These are phyloP conservation scores for Aspergillus fijiensis DNA, from an alignment of 2,329 filamentous ascomycete species.

Conservation along the genomic window DNA sequence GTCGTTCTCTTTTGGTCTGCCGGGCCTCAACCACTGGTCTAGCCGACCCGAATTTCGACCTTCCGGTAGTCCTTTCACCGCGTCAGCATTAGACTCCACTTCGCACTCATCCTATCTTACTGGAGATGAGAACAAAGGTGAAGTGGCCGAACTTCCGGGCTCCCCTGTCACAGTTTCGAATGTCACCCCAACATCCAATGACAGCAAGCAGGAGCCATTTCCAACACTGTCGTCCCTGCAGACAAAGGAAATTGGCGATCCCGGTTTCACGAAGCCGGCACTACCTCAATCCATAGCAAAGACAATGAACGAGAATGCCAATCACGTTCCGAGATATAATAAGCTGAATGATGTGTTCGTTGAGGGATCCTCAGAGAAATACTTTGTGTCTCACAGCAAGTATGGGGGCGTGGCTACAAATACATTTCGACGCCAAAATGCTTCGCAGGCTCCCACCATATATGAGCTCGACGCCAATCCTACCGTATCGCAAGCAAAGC, in stretches of 20 bases:
- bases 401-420: constrained; percentile 15
- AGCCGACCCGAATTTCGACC: constrained; percentile 19
- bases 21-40: constrained; percentile 18
- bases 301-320: background rate
- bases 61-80: constrained; percentile 19
- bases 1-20: constrained; percentile 21
- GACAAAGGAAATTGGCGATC: constrained; percentile 18
- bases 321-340: background rate
- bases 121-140: constrained; percentile 6
- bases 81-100: constrained; percentile 10
- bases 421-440: constrained; percentile 22
- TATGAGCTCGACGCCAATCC: constrained; percentile 36
- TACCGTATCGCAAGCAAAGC: constrained; percentile 16
- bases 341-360: constrained; percentile 3
- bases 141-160: constrained; percentile 13
- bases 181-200: constrained; percentile 19
- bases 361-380: constrained; percentile 23
- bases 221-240: constrained; percentile 27
- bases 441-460: constrained; percentile 21
- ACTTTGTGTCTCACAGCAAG: constrained; percentile 24
- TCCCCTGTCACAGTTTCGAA: constrained; percentile 15
- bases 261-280: background rate
- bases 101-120: background rate
- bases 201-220: constrained; percentile 25
- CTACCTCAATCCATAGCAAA: constrained; percentile 1